phyloP scores from a whole-genome alignment of 106 monocot genomes.

The Allium sativum region DNA sequence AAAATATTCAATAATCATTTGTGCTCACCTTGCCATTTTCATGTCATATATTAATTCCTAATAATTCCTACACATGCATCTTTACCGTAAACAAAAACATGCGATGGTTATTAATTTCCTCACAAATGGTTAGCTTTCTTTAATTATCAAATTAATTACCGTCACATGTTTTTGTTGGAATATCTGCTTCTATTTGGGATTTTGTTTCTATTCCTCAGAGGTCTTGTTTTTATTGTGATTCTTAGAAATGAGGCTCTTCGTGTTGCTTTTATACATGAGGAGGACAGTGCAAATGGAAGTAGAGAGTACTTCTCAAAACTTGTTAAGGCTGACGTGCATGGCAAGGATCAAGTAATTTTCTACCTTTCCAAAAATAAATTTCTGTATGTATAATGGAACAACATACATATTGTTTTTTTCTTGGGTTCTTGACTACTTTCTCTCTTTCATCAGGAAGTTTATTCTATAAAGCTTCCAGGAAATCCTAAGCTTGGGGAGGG shows the following conservation, averaged over 20 bases:
- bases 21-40: too few relatives aligned
- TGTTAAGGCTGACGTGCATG: slow-evolving; percentile 85
- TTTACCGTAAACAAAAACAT: too few relatives aligned
- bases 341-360: slow-evolving; percentile 72
- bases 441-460: slow-evolving; percentile 54
- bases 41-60: too few relatives aligned
- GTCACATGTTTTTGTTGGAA: background rate
- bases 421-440: too few relatives aligned
- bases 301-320: slow-evolving; percentile 85
- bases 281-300: slow-evolving; percentile 42
- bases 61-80: too few relatives aligned
- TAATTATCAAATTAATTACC: background rate
- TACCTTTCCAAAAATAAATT: too few relatives aligned
- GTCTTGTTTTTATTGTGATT: background rate
- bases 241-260: slow-evolving; percentile 90
- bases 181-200: background rate
- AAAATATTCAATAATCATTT: too few relatives aligned
- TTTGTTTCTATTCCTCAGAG: background rate
- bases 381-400: too few relatives aligned
- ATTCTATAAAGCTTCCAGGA: slow-evolving; percentile 85
- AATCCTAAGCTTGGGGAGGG: slow-evolving; percentile 97
- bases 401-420: too few relatives aligned
- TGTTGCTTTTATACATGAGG: slow-evolving; percentile 89
- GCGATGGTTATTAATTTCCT: too few relatives aligned
- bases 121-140: too few relatives aligned